A percentile compares a stretch with the other conserved stretches of the same genome.
Evolutionary conservation across 441 rosid species (phyloP).

Genomic region (Macaranga tanarius): DNA sequence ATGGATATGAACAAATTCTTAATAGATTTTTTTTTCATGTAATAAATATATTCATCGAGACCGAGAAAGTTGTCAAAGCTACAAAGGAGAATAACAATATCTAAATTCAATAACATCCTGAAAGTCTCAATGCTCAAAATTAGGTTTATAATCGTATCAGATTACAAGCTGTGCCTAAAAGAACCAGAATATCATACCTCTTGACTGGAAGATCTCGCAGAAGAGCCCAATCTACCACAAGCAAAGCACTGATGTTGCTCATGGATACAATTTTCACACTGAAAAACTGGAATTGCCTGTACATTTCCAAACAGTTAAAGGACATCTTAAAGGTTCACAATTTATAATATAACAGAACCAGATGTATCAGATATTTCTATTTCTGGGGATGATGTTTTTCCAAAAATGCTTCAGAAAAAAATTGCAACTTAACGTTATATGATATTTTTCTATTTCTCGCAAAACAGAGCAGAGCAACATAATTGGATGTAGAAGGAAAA

Average conservation of each 20-base stretch:
- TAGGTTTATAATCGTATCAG: not conserved
- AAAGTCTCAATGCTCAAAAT: not conserved
- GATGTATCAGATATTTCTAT: not conserved
- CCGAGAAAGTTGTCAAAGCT: not conserved
- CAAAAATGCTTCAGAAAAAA: not conserved
- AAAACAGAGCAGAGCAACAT: not conserved
- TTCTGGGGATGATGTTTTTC: not conserved
- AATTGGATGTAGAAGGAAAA: not conserved
- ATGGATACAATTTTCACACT: conserved; percentile 53
- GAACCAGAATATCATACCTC: conserved; percentile 42
- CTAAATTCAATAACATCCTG: not conserved
- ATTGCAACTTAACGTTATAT: not conserved
- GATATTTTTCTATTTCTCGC: not conserved
- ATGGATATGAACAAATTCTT: not conserved
- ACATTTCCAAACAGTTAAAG: conserved; percentile 15
- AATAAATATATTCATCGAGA: not conserved
- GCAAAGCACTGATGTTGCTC: conserved; percentile 66
- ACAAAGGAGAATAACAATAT: not conserved
- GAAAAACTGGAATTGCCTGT: conserved; percentile 48
- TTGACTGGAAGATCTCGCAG: conserved; percentile 42
- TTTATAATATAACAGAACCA: not conserved
- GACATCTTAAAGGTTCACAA: not conserved
- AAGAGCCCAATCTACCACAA: conserved; percentile 66
- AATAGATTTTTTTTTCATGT: not conserved
- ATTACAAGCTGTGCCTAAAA: conserved; percentile 3